Base-by-base conservation (phyloP, 2,329 filamentous ascomycete genomes). In the Botrytis galanthina region DNA sequence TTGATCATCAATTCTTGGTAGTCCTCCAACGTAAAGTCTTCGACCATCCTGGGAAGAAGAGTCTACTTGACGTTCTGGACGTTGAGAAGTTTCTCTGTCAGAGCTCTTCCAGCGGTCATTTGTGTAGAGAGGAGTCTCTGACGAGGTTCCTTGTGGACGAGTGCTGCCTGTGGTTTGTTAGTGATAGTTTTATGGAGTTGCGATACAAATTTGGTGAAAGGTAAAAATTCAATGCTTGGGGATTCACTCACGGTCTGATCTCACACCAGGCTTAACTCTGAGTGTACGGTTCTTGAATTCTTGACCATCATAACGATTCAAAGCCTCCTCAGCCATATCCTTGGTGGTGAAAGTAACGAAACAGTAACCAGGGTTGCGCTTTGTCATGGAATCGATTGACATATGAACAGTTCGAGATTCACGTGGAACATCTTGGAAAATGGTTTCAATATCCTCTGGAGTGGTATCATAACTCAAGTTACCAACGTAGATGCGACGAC, bases 321-420 rank as follows among this genome's bases (percentile, higher is more conserved):
- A 88, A 2, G 89, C 89, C 2, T 81, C 81, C 7, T 87, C 84
- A 4, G 91, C 91, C 44, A 88, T 84, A 42, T 88, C 87, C 63
- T 85, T 85, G 64, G 84, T 85, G 63, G 82, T 81, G 73, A 93
- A 88, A 78, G 93, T 91, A 63, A 93, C 88, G 77, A 94, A 93
- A 83, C 91, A 93, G 82, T 93, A 93, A 54, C 90, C 91, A 0
- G 91, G 91, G 80, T 93, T 93, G 62, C 91, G 85, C 59, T 87
- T 88, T 44, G 87, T 91, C 80, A 91, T 88, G 1, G 90, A 87
- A 78, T 93, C 91, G 71, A 91, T 86, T 0, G 90, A 90, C 77
- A 93, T 91, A 80, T 91, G 89, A 76, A 93, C 87, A 64, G 88
- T 87, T 76, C 87, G 85, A 76, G 84, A 85, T 78, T 83, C 79